A percentile compares a stretch with the other conserved stretches of the same genome.
These are phyloP conservation scores for Fraxinus sp. DNA, from an alignment of 305 asterid genomes.

Conservation along the genomic window DNA sequence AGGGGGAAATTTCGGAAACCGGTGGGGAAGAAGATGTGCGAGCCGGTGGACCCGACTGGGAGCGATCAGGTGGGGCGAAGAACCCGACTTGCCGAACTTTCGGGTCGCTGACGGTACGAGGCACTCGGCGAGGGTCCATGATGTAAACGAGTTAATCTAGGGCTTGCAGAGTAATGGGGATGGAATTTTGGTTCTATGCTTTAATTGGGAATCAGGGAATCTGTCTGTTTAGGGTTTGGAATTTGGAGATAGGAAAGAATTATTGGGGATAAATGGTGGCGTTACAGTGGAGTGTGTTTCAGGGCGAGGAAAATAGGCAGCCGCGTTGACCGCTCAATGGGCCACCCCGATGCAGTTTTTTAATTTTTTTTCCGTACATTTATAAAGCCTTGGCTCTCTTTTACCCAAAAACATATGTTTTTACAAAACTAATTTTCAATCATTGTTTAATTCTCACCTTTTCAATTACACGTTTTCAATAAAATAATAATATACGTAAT, in stretches of 20 bases:
- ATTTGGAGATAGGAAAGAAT: background rate
- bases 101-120: conserved; percentile 70
- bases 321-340: too few relatives aligned
- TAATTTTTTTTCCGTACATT: background rate
- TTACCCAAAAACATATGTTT: too few relatives aligned
- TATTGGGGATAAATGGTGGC: background rate
- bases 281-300: background rate
- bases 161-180: conserved; percentile 14
- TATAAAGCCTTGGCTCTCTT: too few relatives aligned
- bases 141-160: background rate
- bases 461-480: too few relatives aligned
- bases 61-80: conserved; percentile 61
- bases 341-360: too few relatives aligned
- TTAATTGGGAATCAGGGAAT: background rate
- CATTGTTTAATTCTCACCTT: too few relatives aligned
- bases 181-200: conserved; percentile 4
- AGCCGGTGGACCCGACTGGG: conserved; percentile 53
- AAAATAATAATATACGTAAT: too few relatives aligned
- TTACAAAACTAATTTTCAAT: too few relatives aligned
- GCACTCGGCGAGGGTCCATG: conserved; percentile 73
- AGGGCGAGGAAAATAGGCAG: background rate
- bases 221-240: background rate
- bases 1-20: conserved; percentile 45
- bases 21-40: conserved; percentile 48
- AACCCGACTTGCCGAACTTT: conserved; percentile 84